phyloP scores from a whole-genome alignment of 1,139 yeast genomes.

The Taphrina flavorubra region DNA sequence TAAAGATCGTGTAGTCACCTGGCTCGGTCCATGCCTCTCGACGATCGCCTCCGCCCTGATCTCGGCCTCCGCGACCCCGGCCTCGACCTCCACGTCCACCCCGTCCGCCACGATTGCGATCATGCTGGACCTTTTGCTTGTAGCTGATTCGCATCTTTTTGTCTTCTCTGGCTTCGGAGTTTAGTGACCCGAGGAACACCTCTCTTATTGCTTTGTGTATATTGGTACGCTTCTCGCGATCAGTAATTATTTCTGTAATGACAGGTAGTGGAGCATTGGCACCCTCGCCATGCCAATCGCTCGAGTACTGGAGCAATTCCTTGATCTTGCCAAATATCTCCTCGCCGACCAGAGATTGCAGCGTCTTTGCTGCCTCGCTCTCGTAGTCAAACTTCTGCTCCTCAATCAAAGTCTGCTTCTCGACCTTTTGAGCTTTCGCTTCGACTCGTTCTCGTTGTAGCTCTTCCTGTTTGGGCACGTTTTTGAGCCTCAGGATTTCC shows the following conservation, averaged over 20 bases:
- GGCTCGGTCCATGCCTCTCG: constrained; percentile 36
- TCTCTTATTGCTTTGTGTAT: constrained; percentile 78
- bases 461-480: constrained; percentile 59
- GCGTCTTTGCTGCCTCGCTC: constrained; percentile 51
- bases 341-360: constrained; percentile 59
- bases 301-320: constrained; percentile 61
- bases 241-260: constrained; percentile 52
- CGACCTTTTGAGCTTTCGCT: constrained; percentile 53
- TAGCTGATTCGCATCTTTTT: constrained; percentile 52
- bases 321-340: constrained; percentile 62
- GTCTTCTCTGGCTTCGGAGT: constrained; percentile 74
- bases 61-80: constrained; percentile 35
- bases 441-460: constrained; percentile 54
- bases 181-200: constrained; percentile 75
- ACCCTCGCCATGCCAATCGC: constrained; percentile 61
- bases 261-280: constrained; percentile 31
- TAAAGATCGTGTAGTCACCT: constrained; percentile 68
- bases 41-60: constrained; percentile 17
- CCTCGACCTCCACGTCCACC: constrained; percentile 33
- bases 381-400: constrained; percentile 40
- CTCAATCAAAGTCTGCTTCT: constrained; percentile 49
- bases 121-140: constrained; percentile 51
- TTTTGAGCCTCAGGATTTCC: constrained; percentile 53
- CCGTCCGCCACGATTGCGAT: constrained; percentile 54
- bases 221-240: constrained; percentile 72